Evolutionary conservation across 148 eudicot species (phyloP).

Genomic region (Fagopyrum esculentum): DNA sequence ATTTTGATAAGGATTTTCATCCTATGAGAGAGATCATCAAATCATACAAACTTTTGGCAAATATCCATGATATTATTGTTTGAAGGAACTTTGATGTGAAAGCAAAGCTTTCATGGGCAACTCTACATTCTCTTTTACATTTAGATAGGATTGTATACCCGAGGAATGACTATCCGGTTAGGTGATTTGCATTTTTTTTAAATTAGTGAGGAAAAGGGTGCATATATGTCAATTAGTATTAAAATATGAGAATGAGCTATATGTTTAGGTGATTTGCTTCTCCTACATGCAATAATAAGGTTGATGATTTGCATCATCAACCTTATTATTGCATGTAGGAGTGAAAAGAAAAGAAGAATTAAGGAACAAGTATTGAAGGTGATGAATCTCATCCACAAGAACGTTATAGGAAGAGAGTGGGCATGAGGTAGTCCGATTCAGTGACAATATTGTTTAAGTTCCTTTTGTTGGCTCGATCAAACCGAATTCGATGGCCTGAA

Average conservation of each 20-base stretch:
- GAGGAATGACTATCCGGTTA: constrained; percentile 85
- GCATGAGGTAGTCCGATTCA: no score
- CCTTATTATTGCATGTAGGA: no score
- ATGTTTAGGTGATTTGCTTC: constrained; percentile 78
- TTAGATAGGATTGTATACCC: constrained; percentile 73
- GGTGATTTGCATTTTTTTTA: constrained; percentile 85
- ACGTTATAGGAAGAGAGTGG: no score
- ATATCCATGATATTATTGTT: constrained; percentile 40
- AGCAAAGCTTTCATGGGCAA: constrained; percentile 78
- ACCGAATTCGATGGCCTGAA: no score
- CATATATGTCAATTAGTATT: constrained; percentile 50
- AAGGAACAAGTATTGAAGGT: no score
- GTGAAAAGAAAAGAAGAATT: no score
- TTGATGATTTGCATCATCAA: no score
- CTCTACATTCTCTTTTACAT: constrained; percentile 96
- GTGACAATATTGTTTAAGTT: no score
- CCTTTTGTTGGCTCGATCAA: no score
- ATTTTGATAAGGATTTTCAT: constrained; percentile 69
- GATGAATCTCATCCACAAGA: no score
- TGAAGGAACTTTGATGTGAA: constrained; percentile 40
- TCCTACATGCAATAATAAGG: constrained; percentile 39
- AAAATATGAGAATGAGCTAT: constrained; percentile 75
- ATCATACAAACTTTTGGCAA: constrained; percentile 51
- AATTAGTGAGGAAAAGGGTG: constrained; percentile 54
- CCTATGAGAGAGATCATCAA: constrained; percentile 65